phyloP scores from a whole-genome alignment of 2,329 filamentous ascomycete genomes.

The Beauveria scarabaeidicola region DNA sequence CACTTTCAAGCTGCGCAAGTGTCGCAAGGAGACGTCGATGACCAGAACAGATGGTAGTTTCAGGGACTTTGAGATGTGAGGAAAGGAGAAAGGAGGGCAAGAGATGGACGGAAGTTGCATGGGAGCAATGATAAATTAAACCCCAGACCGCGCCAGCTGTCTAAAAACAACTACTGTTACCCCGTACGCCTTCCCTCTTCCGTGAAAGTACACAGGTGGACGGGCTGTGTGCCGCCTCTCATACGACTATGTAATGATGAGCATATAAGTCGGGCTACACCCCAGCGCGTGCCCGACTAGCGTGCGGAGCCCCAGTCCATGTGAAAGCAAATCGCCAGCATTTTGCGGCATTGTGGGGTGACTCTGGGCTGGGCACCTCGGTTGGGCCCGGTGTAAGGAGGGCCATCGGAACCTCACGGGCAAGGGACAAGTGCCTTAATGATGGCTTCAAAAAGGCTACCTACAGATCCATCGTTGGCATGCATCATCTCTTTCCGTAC shows the following conservation, averaged over 20 bases:
- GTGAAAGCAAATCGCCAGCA: conserved; percentile 7
- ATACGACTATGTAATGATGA: conserved; percentile 8
- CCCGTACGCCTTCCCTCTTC: not conserved
- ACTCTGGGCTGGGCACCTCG: conserved; percentile 9
- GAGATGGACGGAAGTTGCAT: not conserved
- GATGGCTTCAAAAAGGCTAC: too few species aligned
- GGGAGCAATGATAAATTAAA: not conserved
- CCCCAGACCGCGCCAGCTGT: not conserved
- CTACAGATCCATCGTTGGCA: too few species aligned
- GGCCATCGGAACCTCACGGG: conserved; percentile 9
- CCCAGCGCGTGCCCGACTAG: conserved; percentile 2
- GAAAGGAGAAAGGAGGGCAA: not conserved
- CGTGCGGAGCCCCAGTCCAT: conserved; percentile 10
- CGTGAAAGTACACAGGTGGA: not conserved
- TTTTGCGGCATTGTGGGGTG: conserved; percentile 7
- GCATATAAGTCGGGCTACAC: conserved; percentile 4
- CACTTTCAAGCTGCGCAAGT: not conserved
- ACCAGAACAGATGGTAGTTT: not conserved
- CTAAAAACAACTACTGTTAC: not conserved
- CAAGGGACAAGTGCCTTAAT: not conserved
- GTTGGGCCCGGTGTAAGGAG: conserved; percentile 11
- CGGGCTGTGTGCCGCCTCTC: not conserved
- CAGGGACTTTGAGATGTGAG: not conserved
- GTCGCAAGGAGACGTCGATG: not conserved
- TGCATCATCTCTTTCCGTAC: too few species aligned